Percentiles rank a stretch among this genome's conserved stretches.
Evolutionary conservation across 2,329 filamentous ascomycete species (phyloP).

Genomic region (Diaporthe australafricana): DNA sequence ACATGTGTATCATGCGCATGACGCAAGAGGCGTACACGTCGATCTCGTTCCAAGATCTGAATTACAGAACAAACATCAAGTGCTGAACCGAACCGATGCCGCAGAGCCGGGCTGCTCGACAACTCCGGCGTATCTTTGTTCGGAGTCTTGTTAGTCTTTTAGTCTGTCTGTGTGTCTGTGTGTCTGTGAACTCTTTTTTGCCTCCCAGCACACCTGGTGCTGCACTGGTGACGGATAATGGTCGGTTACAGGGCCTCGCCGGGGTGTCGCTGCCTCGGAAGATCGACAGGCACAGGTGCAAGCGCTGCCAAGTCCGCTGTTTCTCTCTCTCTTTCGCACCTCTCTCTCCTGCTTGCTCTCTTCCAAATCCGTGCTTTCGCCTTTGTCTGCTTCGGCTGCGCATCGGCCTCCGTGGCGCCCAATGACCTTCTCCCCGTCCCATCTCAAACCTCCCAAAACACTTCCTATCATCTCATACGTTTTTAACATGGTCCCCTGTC

Average conservation of each 20-base stretch:
- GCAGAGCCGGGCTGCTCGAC: conserved; percentile 2
- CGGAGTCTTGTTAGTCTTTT: no score
- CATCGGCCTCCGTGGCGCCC: background rate
- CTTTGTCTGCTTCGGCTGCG: background rate
- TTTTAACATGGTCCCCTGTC: background rate
- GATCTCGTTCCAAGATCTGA: background rate
- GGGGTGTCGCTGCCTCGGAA: conserved; percentile 6
- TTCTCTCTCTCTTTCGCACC: background rate
- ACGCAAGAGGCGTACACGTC: conserved; percentile 11
- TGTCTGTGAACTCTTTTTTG: background rate
- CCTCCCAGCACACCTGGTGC: background rate
- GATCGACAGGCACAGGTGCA: conserved; percentile 17
- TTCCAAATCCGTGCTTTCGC: background rate
- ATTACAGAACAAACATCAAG: no score
- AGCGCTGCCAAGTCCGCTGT: background rate
- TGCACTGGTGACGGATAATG: background rate
- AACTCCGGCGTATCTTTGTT: background rate
- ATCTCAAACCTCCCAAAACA: conserved; percentile 24
- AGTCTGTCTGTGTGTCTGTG: conserved; percentile 12
- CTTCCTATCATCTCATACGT: conserved; percentile 16
- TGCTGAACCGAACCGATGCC: background rate
- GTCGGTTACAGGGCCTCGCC: background rate
- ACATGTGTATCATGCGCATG: conserved; percentile 18
- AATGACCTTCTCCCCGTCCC: background rate
- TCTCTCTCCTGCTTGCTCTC: no score